Percentiles rank a stretch among this genome's conserved stretches.
Evolutionary conservation across 2,329 filamentous ascomycete genomes (phyloP).

Genomic region (Sporothrix phasma): DNA sequence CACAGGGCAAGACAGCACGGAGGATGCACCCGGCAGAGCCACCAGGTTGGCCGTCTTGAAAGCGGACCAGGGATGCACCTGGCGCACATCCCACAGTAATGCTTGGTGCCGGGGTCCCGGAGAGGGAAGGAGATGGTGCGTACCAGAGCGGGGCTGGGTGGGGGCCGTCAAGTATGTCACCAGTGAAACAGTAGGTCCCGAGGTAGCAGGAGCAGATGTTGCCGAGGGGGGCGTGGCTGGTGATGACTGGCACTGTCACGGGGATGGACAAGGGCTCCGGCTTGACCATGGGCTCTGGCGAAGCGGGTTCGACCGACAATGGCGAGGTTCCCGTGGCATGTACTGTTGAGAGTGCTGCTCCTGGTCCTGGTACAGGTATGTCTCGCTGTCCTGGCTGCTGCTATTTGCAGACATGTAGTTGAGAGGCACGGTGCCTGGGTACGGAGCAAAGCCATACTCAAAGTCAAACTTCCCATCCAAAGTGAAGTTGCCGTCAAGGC

Average conservation of each 20-base stretch:
- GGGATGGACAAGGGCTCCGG: conserved; percentile 41
- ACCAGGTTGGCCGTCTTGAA: conserved; percentile 68
- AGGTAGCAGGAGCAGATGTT: conserved; percentile 66
- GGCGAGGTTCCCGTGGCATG: conserved; percentile 38
- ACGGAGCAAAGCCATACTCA: conserved; percentile 75
- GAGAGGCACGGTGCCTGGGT: conserved; percentile 51
- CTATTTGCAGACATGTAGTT: conserved; percentile 28
- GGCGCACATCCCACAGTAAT: conserved; percentile 95
- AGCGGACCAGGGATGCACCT: conserved; percentile 70
- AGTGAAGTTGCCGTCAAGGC: conserved; percentile 45
- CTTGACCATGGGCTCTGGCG: conserved; percentile 15
- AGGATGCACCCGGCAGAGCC: conserved; percentile 59
- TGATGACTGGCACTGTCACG: conserved; percentile 66
- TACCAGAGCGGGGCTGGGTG: conserved; percentile 70
- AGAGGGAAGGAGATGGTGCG: conserved; percentile 63
- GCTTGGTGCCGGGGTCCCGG: conserved; percentile 58
- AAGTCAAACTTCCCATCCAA: conserved; percentile 29
- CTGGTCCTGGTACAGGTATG: conserved; percentile 34
- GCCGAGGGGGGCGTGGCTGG: conserved; percentile 73
- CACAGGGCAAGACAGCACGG: conserved; percentile 62
- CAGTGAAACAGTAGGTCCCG: conserved; percentile 60
- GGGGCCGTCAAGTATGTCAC: conserved; percentile 66
- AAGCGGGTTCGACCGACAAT: conserved; percentile 27
- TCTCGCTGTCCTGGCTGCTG: conserved; percentile 27
- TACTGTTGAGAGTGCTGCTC: conserved; percentile 27